Percentiles rank a stretch among this genome's conserved stretches.
Evolutionary conservation across 78 protist genomes (phyloP).

Genomic region (Polysphondylium violaceum): DNA sequence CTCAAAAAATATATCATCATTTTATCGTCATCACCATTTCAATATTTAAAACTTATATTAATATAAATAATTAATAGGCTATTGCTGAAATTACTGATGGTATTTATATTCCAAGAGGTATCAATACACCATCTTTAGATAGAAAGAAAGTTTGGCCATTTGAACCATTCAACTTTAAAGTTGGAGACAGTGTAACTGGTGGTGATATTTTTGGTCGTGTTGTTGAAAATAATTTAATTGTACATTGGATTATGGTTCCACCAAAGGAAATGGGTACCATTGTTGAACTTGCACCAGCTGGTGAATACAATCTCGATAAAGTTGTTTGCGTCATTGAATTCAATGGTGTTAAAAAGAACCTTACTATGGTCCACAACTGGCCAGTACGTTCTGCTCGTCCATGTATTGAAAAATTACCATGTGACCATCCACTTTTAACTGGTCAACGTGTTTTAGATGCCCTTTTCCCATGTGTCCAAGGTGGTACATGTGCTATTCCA

Average conservation of each 20-base stretch:
- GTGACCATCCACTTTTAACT: constrained; percentile 96
- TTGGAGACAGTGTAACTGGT: constrained; percentile 96
- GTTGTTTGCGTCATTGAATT: constrained; percentile 64
- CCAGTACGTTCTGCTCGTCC: constrained; percentile 99
- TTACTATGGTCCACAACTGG: constrained; percentile 98
- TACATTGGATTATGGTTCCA: constrained; percentile 96
- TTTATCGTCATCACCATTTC: not conserved
- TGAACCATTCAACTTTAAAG: constrained; percentile 85
- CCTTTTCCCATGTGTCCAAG: constrained; percentile 99
- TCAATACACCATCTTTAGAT: constrained; percentile 94
- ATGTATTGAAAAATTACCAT: constrained; percentile 95
- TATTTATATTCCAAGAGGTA: constrained; percentile 99
- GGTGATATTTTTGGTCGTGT: constrained; percentile 98
- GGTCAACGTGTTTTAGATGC: constrained; percentile 99
- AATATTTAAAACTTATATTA: not conserved
- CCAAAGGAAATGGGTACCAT: constrained; percentile 95
- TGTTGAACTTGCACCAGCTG: constrained; percentile 93
- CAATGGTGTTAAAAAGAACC: constrained; percentile 57
- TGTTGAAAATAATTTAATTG: constrained; percentile 94
- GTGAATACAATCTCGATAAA: constrained; percentile 92
- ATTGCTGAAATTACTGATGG: constrained; percentile 87
- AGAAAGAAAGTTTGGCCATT: constrained; percentile 91
- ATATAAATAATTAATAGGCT: constrained; percentile 19
- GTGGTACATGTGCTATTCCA: constrained; percentile 99
- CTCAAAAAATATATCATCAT: not conserved